Conservation (phyloP, 495 filamentous ascomycete species). For the Talaromyces liani region DNA sequence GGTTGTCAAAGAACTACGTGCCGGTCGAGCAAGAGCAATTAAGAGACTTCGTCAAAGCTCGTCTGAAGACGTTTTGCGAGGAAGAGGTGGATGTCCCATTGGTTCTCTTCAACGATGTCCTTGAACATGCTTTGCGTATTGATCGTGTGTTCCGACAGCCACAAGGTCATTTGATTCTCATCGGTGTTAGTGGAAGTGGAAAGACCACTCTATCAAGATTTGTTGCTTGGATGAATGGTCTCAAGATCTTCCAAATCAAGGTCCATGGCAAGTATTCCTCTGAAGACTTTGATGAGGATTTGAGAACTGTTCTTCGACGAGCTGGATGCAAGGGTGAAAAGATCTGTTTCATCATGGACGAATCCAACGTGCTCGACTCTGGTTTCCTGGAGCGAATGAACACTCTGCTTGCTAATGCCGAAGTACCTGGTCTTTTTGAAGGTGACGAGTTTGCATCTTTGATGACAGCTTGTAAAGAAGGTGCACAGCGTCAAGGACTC, state of each 20-base stretch:
- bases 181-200: slow-evolving; percentile 94
- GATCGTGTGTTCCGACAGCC: slow-evolving; percentile 98
- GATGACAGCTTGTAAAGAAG: slow-evolving; percentile 98
- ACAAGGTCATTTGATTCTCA: slow-evolving; percentile 95
- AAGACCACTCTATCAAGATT: slow-evolving; percentile 98
- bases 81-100: slow-evolving; percentile 98
- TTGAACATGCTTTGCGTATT: slow-evolving; percentile 96
- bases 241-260: slow-evolving; percentile 99
- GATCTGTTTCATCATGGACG: slow-evolving; percentile 99
- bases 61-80: slow-evolving; percentile 96
- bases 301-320: slow-evolving; percentile 85
- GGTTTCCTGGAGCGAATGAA: slow-evolving; percentile 99
- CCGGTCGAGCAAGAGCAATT: slow-evolving; percentile 91
- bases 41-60: slow-evolving; percentile 93
- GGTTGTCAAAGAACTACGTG: slow-evolving; percentile 98
- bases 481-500: slow-evolving; percentile 90
- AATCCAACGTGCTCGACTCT: slow-evolving; percentile 96
- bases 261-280: slow-evolving; percentile 98
- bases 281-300: slow-evolving; percentile 97
- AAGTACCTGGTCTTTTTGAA: slow-evolving; percentile 96
- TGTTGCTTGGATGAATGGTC: slow-evolving; percentile 99
- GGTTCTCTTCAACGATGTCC: slow-evolving; percentile 94
- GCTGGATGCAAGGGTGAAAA: slow-evolving; percentile 98
- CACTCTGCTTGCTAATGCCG: slow-evolving; percentile 92
- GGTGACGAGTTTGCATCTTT: slow-evolving; percentile 91